These are phyloP conservation scores for Crithidia sp. DNA, from an alignment of 208 protist species.

Conservation along the genomic window DNA sequence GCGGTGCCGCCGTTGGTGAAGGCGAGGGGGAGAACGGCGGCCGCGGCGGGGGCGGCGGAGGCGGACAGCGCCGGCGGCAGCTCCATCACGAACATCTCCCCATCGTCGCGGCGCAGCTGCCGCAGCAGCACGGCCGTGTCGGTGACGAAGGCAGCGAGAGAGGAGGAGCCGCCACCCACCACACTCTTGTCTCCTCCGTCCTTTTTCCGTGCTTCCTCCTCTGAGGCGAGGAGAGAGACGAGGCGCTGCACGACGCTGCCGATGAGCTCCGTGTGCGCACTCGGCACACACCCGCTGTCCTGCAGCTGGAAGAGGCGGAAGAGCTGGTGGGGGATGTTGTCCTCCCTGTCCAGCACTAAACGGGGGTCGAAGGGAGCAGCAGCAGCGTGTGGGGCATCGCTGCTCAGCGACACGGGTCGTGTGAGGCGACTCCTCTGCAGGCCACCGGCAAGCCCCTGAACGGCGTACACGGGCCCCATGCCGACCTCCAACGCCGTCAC, in stretches of 20 bases:
- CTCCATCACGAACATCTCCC: slow-evolving; percentile 58
- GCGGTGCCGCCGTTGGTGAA: slow-evolving; percentile 59
- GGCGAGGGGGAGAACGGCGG: slow-evolving; percentile 62
- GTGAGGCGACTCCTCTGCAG: neutral
- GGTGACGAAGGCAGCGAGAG: slow-evolving; percentile 38
- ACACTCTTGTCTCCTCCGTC: neutral
- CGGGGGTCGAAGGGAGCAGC: slow-evolving; percentile 28
- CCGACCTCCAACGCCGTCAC: slow-evolving; percentile 35
- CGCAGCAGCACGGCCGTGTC: slow-evolving; percentile 52
- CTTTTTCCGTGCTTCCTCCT: neutral
- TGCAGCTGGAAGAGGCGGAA: slow-evolving; percentile 32
- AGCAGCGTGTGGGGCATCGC: neutral
- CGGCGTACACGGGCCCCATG: slow-evolving; percentile 34
- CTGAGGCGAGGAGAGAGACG: slow-evolving; percentile 27
- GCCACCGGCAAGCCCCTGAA: neutral
- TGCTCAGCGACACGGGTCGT: neutral
- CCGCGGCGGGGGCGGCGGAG: slow-evolving; percentile 1
- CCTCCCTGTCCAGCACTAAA: slow-evolving; percentile 19
- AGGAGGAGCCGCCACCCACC: neutral
- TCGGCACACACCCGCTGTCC: slow-evolving; percentile 29
- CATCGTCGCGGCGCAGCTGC: slow-evolving; percentile 51
- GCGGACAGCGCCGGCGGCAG: slow-evolving; percentile 23
- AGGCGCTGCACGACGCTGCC: slow-evolving; percentile 28
- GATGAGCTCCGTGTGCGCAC: slow-evolving; percentile 32
- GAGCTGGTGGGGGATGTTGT: slow-evolving; percentile 29